These are phyloP conservation scores for Amanita molliuscula DNA, from an alignment of 768 basidiomycete genomes.

Conservation along the genomic window DNA sequence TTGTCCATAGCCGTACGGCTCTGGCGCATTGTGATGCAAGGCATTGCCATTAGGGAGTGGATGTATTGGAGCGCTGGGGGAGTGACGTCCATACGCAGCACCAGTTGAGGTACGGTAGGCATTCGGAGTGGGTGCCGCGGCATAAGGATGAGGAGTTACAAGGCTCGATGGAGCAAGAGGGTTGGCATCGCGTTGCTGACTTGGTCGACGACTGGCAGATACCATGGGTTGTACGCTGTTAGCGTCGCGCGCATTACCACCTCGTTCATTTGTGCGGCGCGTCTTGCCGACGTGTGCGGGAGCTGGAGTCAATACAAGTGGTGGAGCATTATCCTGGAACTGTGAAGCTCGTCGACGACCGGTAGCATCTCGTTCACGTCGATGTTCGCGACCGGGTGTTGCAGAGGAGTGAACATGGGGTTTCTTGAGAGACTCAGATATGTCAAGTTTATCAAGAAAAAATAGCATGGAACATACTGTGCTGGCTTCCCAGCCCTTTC, in stretches of 20 bases:
- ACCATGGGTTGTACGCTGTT: conserved; percentile 61
- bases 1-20: conserved; percentile 61
- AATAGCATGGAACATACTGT: conserved; percentile 41
- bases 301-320: conserved; percentile 54
- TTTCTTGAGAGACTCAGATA: neutral
- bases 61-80: conserved; percentile 32
- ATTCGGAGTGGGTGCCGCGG: conserved; percentile 46
- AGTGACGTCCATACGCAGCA: conserved; percentile 46
- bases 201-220: conserved; percentile 55
- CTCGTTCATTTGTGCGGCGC: conserved; percentile 36
- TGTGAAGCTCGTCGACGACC: conserved; percentile 44
- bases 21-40: conserved; percentile 43
- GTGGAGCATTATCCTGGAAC: conserved; percentile 48
- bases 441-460: neutral
- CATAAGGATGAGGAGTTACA: conserved; percentile 62
- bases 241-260: conserved; percentile 41
- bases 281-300: conserved; percentile 54
- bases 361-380: conserved; percentile 40
- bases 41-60: conserved; percentile 28
- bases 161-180: conserved; percentile 30
- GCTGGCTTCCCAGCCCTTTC: conserved; percentile 92
- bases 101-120: conserved; percentile 38
- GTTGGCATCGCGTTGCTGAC: conserved; percentile 44
- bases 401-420: conserved; percentile 43
- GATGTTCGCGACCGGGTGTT: conserved; percentile 47